These are phyloP conservation scores for Cordyceps militaris DNA, from an alignment of 2,329 filamentous ascomycete genomes.

Conservation along the genomic window DNA sequence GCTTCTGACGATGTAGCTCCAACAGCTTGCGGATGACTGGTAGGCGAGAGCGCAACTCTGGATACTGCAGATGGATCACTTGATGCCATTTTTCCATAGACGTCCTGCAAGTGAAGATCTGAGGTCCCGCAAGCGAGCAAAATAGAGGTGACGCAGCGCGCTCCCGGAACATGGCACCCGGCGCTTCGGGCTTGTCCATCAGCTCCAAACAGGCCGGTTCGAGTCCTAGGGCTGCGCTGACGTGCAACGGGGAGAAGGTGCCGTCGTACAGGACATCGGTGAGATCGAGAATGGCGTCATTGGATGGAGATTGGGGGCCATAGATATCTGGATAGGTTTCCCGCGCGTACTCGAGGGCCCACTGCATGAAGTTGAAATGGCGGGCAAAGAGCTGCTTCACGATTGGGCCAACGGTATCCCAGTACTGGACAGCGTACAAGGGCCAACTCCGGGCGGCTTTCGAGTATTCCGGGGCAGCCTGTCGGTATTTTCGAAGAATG, in stretches of 20 bases:
- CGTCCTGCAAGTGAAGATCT: conserved; percentile 17
- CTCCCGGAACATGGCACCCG: neutral
- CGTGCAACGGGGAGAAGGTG: conserved; percentile 25
- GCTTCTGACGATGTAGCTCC: conserved; percentile 5
- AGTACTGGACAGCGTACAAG: conserved; percentile 21
- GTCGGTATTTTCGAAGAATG: conserved; percentile 18
- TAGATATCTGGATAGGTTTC: conserved; percentile 22
- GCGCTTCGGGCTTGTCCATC: conserved; percentile 17
- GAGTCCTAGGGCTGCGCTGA: conserved; percentile 29
- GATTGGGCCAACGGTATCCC: conserved; percentile 21
- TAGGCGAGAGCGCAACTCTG: neutral
- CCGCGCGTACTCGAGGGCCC: conserved; percentile 29
- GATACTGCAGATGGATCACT: conserved; percentile 14
- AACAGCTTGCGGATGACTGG: conserved; percentile 19
- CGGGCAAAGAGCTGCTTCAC: conserved; percentile 25
- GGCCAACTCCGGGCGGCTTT: conserved; percentile 24
- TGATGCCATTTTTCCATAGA: conserved; percentile 15
- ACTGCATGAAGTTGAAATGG: conserved; percentile 28
- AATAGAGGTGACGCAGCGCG: conserved; percentile 26
- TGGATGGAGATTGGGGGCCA: conserved; percentile 18
- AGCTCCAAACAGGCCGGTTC: conserved; percentile 19
- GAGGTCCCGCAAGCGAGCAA: conserved; percentile 28
- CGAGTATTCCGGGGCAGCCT: conserved; percentile 20
- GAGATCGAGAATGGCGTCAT: conserved; percentile 22
- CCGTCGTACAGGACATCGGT: conserved; percentile 24